Conservation (phyloP, 768 basidiomycete genomes). For the Melanogaster broomeanus region DNA sequence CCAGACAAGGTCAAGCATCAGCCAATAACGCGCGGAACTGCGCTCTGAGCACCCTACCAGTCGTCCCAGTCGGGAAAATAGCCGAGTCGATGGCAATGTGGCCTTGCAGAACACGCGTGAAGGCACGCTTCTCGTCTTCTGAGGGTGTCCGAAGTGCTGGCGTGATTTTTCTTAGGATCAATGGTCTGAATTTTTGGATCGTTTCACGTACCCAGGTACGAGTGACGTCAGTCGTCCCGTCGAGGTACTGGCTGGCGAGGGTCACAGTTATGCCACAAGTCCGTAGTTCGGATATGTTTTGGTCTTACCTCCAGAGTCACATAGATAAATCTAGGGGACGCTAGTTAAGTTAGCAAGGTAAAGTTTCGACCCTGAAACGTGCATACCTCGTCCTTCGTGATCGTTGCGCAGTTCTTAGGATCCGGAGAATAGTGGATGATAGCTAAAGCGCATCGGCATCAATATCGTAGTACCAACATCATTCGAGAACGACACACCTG, state of each 20-base stretch:
- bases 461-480: not conserved
- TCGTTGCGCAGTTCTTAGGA: constrained; percentile 66
- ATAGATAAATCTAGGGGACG: constrained; percentile 60
- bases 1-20: constrained; percentile 11
- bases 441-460: constrained; percentile 42
- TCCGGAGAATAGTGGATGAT: constrained; percentile 94
- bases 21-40: not conserved
- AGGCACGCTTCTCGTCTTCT: no score
- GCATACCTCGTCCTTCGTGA: constrained; percentile 71
- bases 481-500: constrained; percentile 51
- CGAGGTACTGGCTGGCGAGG: constrained; percentile 67
- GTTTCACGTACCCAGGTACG: no score
- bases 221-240: constrained; percentile 72
- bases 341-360: constrained; percentile 41
- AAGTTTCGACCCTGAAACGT: not conserved
- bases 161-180: not conserved
- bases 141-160: no score
- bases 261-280: not conserved
- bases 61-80: no score
- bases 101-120: no score
- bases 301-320: constrained; percentile 82
- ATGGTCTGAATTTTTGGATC: no score
- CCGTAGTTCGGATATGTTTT: not conserved
- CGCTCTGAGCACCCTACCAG: not conserved
- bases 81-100: no score